phyloP scores from a whole-genome alignment of 2,329 filamentous ascomycete species.

The Thelonectria olida region DNA sequence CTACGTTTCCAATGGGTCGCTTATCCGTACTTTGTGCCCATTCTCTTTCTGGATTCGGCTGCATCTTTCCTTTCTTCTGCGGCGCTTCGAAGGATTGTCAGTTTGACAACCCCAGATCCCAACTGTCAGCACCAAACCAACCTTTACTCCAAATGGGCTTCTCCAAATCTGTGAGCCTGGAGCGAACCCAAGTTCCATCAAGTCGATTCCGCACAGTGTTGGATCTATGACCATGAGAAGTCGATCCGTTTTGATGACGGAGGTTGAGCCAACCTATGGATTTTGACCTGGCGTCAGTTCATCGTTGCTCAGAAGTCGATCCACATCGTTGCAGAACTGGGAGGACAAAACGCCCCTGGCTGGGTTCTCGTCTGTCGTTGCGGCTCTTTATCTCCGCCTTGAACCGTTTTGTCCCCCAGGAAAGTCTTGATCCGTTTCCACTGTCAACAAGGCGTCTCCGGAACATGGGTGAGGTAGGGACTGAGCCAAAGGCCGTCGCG shows the following conservation, averaged over 20 bases:
- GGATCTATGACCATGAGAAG: conserved; percentile 5
- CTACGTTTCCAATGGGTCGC: conserved; percentile 16
- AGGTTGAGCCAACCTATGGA: not conserved
- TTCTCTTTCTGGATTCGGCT: conserved; percentile 5
- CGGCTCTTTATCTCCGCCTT: conserved; percentile 15
- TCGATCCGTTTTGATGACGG: not conserved
- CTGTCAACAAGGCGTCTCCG: conserved; percentile 5
- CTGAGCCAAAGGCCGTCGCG: conserved; percentile 2
- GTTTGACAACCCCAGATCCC: conserved; percentile 14
- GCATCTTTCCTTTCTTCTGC: conserved; percentile 19
- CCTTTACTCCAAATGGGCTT: not conserved
- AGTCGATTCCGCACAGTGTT: conserved; percentile 2
- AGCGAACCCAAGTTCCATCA: not conserved
- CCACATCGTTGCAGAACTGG: conserved; percentile 9
- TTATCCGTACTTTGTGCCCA: conserved; percentile 17
- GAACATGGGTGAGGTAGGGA: not conserved
- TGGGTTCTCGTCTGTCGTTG: conserved; percentile 6
- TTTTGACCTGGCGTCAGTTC: conserved; percentile 14
- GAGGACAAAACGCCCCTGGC: conserved; percentile 3
- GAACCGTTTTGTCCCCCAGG: conserved; percentile 10
- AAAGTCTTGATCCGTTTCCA: conserved; percentile 8
- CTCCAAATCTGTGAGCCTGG: not conserved
- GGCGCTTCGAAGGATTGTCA: conserved; percentile 22
- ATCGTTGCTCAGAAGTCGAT: conserved; percentile 11
- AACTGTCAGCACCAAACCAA: conserved; percentile 8